A percentile compares a stretch with the other conserved stretches of the same genome.
Conservation (phyloP, 2,329 filamentous ascomycete genomes). For the Diatrype stigma region DNA sequence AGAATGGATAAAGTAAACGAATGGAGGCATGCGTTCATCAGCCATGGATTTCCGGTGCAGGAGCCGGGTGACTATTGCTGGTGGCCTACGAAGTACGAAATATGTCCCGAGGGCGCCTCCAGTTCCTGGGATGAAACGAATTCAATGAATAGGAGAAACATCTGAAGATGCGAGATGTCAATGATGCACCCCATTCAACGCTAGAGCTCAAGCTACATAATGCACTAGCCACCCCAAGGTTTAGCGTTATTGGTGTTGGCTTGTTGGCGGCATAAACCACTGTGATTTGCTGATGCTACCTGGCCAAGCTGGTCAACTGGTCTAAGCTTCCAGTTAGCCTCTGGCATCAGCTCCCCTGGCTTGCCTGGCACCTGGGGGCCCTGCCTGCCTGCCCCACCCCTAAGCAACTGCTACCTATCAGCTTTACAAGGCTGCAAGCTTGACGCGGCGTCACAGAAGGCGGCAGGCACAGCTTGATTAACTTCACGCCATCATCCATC, state of each 20-base stretch:
- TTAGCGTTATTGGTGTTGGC: background rate
- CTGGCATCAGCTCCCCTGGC: background rate
- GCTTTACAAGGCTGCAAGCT: slow-evolving; percentile 47
- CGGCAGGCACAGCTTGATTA: background rate
- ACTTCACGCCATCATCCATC: background rate
- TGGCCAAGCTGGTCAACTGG: no score
- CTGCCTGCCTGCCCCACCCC: no score
- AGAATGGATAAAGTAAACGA: slow-evolving; percentile 12
- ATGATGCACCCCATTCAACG: background rate
- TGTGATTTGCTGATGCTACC: background rate
- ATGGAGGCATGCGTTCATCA: slow-evolving; percentile 2
- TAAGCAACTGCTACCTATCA: no score
- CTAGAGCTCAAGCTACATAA: background rate
- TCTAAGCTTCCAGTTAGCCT: background rate
- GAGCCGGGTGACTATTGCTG: background rate
- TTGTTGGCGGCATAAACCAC: background rate
- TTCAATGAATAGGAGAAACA: background rate
- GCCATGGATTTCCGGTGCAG: background rate
- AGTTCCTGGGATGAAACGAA: no score
- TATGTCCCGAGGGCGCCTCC: no score
- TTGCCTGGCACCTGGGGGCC: background rate
- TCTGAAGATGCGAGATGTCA: background rate
- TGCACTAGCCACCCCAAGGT: background rate
- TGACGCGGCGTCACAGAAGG: slow-evolving; percentile 21
- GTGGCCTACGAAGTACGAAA: no score